These are phyloP conservation scores for Plasmodium knowlesi DNA, from an alignment of 169 alveolate species.

Conservation along the genomic window DNA sequence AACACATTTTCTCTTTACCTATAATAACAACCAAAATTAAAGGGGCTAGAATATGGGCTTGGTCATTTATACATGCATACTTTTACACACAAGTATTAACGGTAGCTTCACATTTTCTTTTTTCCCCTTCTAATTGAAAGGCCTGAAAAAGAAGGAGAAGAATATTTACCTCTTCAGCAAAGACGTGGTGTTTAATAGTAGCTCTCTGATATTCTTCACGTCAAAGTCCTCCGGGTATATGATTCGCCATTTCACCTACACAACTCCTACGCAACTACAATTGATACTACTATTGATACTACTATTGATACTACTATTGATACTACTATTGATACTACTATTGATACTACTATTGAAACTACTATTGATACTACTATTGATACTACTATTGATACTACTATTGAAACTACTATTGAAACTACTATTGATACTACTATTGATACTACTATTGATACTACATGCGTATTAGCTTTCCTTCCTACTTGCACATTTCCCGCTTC, in stretches of 20 bases:
- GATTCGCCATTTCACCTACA: neutral
- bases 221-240: conserved; percentile 32
- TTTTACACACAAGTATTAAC: neutral
- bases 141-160: conserved; percentile 54
- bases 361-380: no score
- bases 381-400: no score
- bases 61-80: neutral
- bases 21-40: neutral
- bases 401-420: no score
- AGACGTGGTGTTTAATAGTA: conserved; percentile 45
- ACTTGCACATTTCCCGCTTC: neutral
- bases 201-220: conserved; percentile 60
- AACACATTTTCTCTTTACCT: neutral
- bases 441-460: no score
- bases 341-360: no score
- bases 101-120: neutral
- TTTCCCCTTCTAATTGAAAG: conserved; percentile 21
- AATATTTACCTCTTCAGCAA: conserved; percentile 58
- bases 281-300: no score
- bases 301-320: no score
- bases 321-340: no score
- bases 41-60: neutral
- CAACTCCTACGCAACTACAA: no score
- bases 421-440: no score
- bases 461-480: neutral